Conservation (phyloP, 1,284 basidiomycete species). For the Irpex lacteus region DNA sequence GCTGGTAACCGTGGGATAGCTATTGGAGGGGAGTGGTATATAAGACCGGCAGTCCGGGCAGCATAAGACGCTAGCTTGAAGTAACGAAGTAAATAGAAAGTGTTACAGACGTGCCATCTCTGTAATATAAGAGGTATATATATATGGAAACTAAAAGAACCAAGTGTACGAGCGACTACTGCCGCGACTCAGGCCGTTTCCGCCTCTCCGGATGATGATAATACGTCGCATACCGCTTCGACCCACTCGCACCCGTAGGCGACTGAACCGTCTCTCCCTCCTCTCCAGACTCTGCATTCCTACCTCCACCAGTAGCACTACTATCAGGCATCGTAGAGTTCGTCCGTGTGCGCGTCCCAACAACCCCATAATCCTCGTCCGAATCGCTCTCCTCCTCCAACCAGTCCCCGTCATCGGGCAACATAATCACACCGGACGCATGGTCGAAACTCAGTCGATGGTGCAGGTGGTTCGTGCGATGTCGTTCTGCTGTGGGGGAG, state of each 20-base stretch:
- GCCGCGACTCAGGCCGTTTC: slow-evolving; percentile 29
- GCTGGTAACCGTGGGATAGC: no score
- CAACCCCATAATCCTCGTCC: slow-evolving; percentile 32
- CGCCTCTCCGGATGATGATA: slow-evolving; percentile 74
- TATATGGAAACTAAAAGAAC: background rate
- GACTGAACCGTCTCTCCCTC: slow-evolving; percentile 13
- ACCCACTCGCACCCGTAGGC: slow-evolving; percentile 10
- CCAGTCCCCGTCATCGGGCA: slow-evolving; percentile 78
- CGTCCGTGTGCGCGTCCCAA: background rate
- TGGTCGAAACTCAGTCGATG: slow-evolving; percentile 77
- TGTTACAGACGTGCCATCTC: no score
- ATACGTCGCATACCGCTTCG: slow-evolving; percentile 60
- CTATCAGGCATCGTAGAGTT: background rate
- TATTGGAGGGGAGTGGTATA: no score
- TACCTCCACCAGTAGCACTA: no score
- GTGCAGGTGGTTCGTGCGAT: slow-evolving; percentile 29
- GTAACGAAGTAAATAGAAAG: no score
- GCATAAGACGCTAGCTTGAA: no score
- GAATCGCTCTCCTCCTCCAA: slow-evolving; percentile 43
- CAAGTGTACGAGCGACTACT: background rate
- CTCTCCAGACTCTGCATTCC: background rate
- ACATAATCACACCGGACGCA: slow-evolving; percentile 79
- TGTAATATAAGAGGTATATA: background rate
- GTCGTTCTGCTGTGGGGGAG: slow-evolving; percentile 20
- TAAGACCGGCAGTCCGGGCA: no score